Evolutionary conservation across 371 early-diverging fungal genomes (phyloP).

Genomic region (Mucor velutinosus): DNA sequence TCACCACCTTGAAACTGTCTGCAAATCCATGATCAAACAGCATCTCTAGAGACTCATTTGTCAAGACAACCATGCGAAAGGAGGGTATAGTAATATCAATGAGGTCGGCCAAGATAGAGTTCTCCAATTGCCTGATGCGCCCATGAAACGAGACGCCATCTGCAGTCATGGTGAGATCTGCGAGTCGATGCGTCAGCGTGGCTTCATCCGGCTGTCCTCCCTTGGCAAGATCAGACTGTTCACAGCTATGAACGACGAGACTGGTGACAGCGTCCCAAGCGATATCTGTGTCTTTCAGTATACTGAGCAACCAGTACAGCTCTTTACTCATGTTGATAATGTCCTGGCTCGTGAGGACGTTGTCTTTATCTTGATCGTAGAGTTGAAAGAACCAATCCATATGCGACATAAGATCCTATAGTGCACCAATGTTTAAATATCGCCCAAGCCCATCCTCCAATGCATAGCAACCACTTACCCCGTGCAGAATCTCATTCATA

Average conservation of each 20-base stretch:
- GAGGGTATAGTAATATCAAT: constrained; percentile 31
- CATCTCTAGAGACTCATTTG: constrained; percentile 66
- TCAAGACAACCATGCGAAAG: constrained; percentile 62
- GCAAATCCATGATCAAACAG: constrained; percentile 72
- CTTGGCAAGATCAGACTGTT: constrained; percentile 54
- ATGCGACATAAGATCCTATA: constrained; percentile 68
- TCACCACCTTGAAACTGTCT: constrained; percentile 63
- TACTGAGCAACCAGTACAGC: constrained; percentile 63
- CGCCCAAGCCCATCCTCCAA: background rate
- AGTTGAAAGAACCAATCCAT: constrained; percentile 80
- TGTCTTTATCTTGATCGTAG: constrained; percentile 73
- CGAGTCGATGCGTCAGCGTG: constrained; percentile 15
- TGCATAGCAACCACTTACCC: constrained; percentile 24
- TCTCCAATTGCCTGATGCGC: constrained; percentile 26
- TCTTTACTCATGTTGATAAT: constrained; percentile 83
- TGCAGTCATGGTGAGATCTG: constrained; percentile 22
- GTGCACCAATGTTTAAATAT: background rate
- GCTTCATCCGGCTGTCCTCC: constrained; percentile 23
- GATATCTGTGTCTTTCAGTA: constrained; percentile 19
- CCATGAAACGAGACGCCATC: constrained; percentile 10
- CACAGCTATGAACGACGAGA: constrained; percentile 37
- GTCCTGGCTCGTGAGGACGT: constrained; percentile 68
- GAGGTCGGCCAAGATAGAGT: constrained; percentile 14
- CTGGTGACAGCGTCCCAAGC: constrained; percentile 34
- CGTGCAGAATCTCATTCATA: constrained; percentile 74